phyloP scores from a whole-genome alignment of 768 basidiomycete genomes.

The Hemileccinum impolitum region DNA sequence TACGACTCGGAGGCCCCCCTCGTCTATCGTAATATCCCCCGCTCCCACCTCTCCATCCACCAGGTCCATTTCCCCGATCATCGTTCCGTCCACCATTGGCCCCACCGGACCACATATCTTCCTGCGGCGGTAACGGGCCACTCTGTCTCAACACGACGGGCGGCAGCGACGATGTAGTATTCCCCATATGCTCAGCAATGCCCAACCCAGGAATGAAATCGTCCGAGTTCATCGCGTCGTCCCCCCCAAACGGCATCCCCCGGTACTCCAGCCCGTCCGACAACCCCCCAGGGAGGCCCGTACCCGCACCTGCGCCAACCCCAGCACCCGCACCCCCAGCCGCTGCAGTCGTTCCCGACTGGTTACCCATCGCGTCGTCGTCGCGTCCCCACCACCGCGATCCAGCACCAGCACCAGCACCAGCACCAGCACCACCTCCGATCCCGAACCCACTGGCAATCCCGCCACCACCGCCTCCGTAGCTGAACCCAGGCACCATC shows the following conservation, averaged over 20 bases:
- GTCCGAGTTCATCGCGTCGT: slow-evolving; percentile 39
- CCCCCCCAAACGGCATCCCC: slow-evolving; percentile 22
- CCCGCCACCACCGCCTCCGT: slow-evolving; percentile 14
- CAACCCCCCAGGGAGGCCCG: slow-evolving; percentile 17
- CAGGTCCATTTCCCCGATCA: slow-evolving; percentile 31
- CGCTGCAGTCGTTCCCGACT: slow-evolving; percentile 30
- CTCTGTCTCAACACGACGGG: slow-evolving; percentile 33
- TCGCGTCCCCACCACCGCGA: slow-evolving; percentile 46
- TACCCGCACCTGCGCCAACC: neutral
- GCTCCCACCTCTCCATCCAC: slow-evolving; percentile 28
- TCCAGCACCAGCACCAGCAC: slow-evolving; percentile 18
- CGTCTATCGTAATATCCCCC: slow-evolving; percentile 31
- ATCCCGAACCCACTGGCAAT: slow-evolving; percentile 6
- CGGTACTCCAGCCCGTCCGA: slow-evolving; percentile 24
- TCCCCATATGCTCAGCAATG: slow-evolving; percentile 29
- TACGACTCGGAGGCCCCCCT: slow-evolving; percentile 15
- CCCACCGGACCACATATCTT: slow-evolving; percentile 45
- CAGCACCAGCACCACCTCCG: slow-evolving; percentile 20
- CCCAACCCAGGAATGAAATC: slow-evolving; percentile 68
- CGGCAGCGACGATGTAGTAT: neutral
- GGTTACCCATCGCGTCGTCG: slow-evolving; percentile 32
- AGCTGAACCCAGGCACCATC: slow-evolving; percentile 73
- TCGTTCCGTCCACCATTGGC: slow-evolving; percentile 32
- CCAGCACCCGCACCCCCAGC: neutral
- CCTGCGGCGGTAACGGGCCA: slow-evolving; percentile 45